Conservation (phyloP, 108 stramenopile genomes). For the Schizochytrium sp. region DNA sequence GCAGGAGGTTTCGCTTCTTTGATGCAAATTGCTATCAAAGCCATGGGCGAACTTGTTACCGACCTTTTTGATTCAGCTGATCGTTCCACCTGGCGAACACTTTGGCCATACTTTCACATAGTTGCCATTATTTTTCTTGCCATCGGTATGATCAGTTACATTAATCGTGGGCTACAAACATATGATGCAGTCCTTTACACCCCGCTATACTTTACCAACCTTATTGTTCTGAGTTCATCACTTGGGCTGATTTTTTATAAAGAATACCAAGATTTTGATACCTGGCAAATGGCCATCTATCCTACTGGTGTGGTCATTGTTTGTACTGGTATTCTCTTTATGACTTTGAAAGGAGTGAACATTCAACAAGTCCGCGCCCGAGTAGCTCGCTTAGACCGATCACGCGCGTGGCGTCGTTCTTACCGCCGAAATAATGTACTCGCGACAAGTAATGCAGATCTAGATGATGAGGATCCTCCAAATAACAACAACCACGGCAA, state of each 20-base stretch:
- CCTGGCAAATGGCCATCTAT: slow-evolving; percentile 8
- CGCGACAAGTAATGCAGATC: too few species aligned
- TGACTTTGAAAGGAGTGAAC: slow-evolving; percentile 16
- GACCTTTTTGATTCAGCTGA: not conserved
- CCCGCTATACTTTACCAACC: slow-evolving; percentile 49
- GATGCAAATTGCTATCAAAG: slow-evolving; percentile 45
- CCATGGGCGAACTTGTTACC: slow-evolving; percentile 28
- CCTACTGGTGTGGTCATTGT: slow-evolving; percentile 29
- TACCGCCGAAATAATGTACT: too few species aligned
- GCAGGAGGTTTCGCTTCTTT: slow-evolving; percentile 35
- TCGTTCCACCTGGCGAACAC: not conserved
- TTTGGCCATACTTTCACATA: slow-evolving; percentile 28
- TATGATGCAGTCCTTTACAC: slow-evolving; percentile 40
- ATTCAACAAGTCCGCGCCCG: not conserved
- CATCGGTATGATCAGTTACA: not conserved
- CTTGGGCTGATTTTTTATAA: slow-evolving; percentile 40
- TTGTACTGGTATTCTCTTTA: slow-evolving; percentile 43
- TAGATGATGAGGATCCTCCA: too few species aligned
- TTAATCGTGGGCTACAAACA: not conserved
- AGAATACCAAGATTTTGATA: slow-evolving; percentile 24
- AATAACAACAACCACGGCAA: too few species aligned
- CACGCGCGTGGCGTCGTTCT: not conserved
- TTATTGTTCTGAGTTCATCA: slow-evolving; percentile 25
- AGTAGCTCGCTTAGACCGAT: not conserved
- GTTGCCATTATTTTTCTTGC: slow-evolving; percentile 11